Percentiles rank a stretch among this genome's conserved stretches.
Conservation (phyloP, 495 filamentous ascomycete species). For the Xylaria curta region DNA sequence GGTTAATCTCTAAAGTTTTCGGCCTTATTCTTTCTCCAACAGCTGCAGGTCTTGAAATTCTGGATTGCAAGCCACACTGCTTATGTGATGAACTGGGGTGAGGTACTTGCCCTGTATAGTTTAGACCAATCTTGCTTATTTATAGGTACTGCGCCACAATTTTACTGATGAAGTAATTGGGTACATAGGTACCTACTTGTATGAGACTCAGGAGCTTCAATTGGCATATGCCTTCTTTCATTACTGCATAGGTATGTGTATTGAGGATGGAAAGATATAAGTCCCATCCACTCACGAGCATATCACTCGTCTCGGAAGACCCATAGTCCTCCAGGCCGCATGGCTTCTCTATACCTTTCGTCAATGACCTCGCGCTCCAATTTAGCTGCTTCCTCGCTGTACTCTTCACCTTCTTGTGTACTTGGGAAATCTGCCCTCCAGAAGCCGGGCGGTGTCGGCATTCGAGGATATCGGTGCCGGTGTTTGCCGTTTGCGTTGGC, state of each 20-base stretch:
- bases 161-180: neutral
- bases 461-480: slow-evolving; percentile 72
- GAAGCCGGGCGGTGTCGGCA: slow-evolving; percentile 78
- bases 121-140: too few relatives aligned
- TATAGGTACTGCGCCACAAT: slow-evolving; percentile 11
- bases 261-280: neutral
- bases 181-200: neutral
- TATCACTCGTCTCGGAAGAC: slow-evolving; percentile 77
- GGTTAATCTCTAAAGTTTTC: slow-evolving; percentile 31
- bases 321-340: slow-evolving; percentile 76
- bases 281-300: neutral
- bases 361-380: slow-evolving; percentile 67
- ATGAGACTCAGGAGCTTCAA: too few relatives aligned
- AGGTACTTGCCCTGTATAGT: neutral
- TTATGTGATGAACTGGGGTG: neutral
- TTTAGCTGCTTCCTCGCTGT: slow-evolving; percentile 65
- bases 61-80: slow-evolving; percentile 15
- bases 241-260: neutral
- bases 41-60: slow-evolving; percentile 7
- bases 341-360: slow-evolving; percentile 80
- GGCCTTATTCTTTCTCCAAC: slow-evolving; percentile 18
- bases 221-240: neutral
- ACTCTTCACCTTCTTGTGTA: slow-evolving; percentile 75
- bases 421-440: slow-evolving; percentile 89
- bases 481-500: slow-evolving; percentile 79